Evolutionary conservation across 1,284 basidiomycete species (phyloP).

Genomic region (Irpex sp.): DNA sequence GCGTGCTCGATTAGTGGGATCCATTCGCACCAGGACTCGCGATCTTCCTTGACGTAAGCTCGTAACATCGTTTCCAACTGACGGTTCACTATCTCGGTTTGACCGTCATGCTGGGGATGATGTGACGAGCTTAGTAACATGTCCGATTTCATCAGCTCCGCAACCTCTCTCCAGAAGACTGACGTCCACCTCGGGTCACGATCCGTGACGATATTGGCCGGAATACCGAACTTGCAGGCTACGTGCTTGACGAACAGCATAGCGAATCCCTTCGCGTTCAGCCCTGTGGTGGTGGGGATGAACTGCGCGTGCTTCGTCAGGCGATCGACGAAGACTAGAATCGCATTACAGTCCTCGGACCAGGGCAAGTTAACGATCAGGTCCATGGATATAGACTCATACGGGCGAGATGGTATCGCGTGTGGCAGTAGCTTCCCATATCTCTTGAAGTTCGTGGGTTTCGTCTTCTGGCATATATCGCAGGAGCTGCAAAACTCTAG

Average conservation of each 20-base stretch:
- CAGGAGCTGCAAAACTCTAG: no score
- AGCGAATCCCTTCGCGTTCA: conserved; percentile 16
- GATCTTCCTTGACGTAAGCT: background rate
- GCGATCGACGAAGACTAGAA: background rate
- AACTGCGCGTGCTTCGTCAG: conserved; percentile 33
- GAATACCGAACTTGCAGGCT: conserved; percentile 19
- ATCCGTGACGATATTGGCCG: conserved; percentile 24
- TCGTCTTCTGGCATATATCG: background rate
- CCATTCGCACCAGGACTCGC: background rate
- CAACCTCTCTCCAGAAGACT: conserved; percentile 23
- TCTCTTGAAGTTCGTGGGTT: background rate
- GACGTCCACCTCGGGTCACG: conserved; percentile 24
- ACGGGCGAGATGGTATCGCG: background rate
- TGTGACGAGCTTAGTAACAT: conserved; percentile 24
- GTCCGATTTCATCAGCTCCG: conserved; percentile 13
- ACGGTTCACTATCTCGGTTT: conserved; percentile 16
- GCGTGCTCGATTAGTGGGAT: background rate
- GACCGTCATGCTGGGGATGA: conserved; percentile 20
- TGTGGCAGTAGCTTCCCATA: background rate
- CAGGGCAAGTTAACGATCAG: background rate
- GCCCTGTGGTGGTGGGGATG: conserved; percentile 22
- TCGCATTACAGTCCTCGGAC: background rate
- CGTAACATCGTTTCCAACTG: conserved; percentile 12
- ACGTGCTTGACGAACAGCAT: conserved; percentile 19
- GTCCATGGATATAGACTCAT: no score